These are phyloP conservation scores for Phytophthora pluvialis DNA, from an alignment of 352 stramenopile species.

Conservation along the genomic window DNA sequence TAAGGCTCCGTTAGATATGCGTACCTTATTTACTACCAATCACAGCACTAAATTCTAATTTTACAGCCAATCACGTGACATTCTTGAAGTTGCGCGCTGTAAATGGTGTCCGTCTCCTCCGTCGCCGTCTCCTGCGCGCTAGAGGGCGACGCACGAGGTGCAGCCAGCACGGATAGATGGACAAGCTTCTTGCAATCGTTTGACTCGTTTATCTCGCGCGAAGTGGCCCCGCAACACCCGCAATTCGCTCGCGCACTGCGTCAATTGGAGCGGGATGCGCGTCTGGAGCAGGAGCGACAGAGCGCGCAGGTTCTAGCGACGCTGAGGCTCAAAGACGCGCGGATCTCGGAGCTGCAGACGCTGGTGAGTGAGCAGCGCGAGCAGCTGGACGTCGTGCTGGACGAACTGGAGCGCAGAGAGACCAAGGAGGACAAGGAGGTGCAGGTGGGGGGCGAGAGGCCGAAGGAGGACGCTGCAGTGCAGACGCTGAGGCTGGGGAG, in stretches of 20 bases:
- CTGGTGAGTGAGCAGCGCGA: slow-evolving; percentile 28
- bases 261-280: slow-evolving; percentile 27
- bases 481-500: slow-evolving; percentile 18
- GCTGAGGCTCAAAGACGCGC: slow-evolving; percentile 28
- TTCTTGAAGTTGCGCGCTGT: slow-evolving; percentile 30
- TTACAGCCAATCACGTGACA: slow-evolving; percentile 2
- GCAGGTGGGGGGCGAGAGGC: slow-evolving; percentile 12
- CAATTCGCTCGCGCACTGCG: slow-evolving; percentile 28
- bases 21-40: slow-evolving; percentile 14
- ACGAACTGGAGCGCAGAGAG: slow-evolving; percentile 37
- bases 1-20: background rate
- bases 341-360: slow-evolving; percentile 26
- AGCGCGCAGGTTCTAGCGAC: slow-evolving; percentile 35
- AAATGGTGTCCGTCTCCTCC: slow-evolving; percentile 9
- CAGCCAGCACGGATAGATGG: slow-evolving; percentile 11
- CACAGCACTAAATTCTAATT: background rate
- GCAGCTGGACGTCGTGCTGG: slow-evolving; percentile 37
- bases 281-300: slow-evolving; percentile 30
- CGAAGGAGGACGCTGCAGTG: slow-evolving; percentile 15
- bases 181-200: slow-evolving; percentile 29
- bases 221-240: slow-evolving; percentile 27
- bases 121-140: background rate
- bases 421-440: slow-evolving; percentile 26
- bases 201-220: slow-evolving; percentile 23
- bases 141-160: background rate